Conservation (phyloP, 371 early-diverging fungal species). For the Mortierella sp. region DNA sequence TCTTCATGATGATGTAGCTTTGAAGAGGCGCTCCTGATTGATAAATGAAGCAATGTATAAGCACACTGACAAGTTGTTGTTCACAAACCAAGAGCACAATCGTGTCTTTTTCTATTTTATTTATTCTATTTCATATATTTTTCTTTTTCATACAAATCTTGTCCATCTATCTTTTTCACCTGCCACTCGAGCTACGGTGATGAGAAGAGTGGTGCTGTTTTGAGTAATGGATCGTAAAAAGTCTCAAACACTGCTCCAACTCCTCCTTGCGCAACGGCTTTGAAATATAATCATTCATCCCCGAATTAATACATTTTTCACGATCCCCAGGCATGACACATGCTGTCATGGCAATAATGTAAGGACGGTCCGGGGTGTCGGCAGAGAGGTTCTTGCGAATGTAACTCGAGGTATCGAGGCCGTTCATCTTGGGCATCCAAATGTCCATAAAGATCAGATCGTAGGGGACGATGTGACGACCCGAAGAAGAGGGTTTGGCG, state of each 20-base stretch:
- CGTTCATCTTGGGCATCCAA: conserved; percentile 74
- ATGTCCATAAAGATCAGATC: conserved; percentile 69
- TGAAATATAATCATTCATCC: conserved; percentile 58
- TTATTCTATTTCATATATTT: not conserved
- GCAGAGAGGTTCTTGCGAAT: conserved; percentile 60
- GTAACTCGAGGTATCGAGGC: conserved; percentile 61
- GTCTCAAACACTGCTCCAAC: conserved; percentile 55
- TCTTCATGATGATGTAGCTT: too few relatives aligned
- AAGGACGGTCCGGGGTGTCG: conserved; percentile 50
- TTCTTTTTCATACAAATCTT: too few relatives aligned
- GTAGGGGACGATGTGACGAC: conserved; percentile 30
- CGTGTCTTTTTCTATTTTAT: not conserved
- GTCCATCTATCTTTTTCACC: too few relatives aligned
- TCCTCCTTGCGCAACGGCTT: conserved; percentile 67
- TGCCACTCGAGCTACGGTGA: too few relatives aligned
- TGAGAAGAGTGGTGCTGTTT: not conserved
- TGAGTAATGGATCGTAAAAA: conserved; percentile 29
- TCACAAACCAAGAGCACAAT: too few relatives aligned
- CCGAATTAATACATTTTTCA: conserved; percentile 65
- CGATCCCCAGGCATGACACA: conserved; percentile 71
- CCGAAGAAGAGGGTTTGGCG: not conserved
- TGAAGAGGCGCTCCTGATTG: too few relatives aligned
- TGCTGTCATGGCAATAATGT: conserved; percentile 70
- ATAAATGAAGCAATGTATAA: too few relatives aligned
- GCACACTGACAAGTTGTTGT: too few relatives aligned